Evolutionary conservation across 2,329 filamentous ascomycete species (phyloP).

Genomic region (Ophiostoma himal-ulmi): DNA sequence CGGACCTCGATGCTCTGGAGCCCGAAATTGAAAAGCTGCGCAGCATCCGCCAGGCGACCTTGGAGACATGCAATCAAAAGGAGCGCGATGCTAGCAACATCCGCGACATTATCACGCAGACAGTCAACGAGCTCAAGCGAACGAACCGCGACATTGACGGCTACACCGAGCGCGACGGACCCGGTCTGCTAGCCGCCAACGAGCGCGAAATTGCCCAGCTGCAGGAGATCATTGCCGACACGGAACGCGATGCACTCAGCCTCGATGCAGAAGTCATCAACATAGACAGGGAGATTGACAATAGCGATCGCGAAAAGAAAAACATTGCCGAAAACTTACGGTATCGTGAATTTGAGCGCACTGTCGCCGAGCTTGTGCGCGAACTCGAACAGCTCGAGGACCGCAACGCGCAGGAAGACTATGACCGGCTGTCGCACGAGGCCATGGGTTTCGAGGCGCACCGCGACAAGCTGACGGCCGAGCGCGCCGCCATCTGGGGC

Average conservation of each 20-base stretch:
- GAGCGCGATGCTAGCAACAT: conserved; percentile 68
- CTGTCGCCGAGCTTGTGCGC: conserved; percentile 58
- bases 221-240: conserved; percentile 57
- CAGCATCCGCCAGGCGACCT: conserved; percentile 69
- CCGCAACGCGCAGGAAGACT: conserved; percentile 77
- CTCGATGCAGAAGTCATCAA: conserved; percentile 68
- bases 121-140: conserved; percentile 68
- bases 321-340: conserved; percentile 85
- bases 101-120: conserved; percentile 65
- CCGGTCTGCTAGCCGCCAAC: conserved; percentile 62
- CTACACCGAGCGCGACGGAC: conserved; percentile 72
- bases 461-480: conserved; percentile 63
- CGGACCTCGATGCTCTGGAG: conserved; percentile 65
- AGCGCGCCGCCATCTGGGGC: conserved; percentile 69
- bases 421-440: conserved; percentile 65
- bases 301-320: conserved; percentile 75
- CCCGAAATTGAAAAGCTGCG: conserved; percentile 72
- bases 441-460: conserved; percentile 60
- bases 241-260: conserved; percentile 62
- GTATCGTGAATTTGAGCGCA: conserved; percentile 68
- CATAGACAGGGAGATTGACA: conserved; percentile 68
- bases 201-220: conserved; percentile 63
- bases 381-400: conserved; percentile 71
- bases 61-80: conserved; percentile 62
- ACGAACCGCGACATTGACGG: conserved; percentile 71